Base-by-base conservation (phyloP, 805 yeast species). In the Kodamaea jinghongensis region DNA sequence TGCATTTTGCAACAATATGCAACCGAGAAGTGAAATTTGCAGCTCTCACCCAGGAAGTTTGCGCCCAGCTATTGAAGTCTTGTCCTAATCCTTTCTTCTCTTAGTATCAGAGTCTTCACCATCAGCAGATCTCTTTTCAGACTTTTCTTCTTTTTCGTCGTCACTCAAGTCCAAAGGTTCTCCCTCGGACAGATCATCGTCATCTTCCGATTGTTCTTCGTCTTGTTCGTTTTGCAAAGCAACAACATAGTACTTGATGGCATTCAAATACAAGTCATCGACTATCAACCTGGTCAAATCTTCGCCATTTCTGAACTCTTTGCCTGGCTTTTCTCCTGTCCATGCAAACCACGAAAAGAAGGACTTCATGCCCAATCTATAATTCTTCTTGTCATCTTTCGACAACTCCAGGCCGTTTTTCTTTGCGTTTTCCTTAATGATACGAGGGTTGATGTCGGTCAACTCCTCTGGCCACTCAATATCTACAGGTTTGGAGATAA, bases 261-360 rank as follows among this genome's bases (percentile, higher is more conserved):
- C 93, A 49, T 81, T 81, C 10, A 96, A 96, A 55, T 77, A 90
- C 31, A 91, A 56, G 52, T 90, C 96, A 33, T 88, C 96, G 4
- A 78, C 69, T 10, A 91, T 67, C 30, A 86, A 61, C 37, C 79
- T 67, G 0, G 96, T 86, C 39, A 90, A 69, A 8, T 82, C 88
- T 45, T 82, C 91, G 16, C 96, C 96, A 41, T 75, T 73, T 45
- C 89, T 75, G 55, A 80, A 86, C 56, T 81, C 93, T 61, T 79
- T 86, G 1, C 87, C 85, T 1, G 87, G 83, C 47, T 81, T 82
- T 26, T 63, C 58, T 0, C 95, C 96, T 1, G 93, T 83, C 90
- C 95, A 89, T 34, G 70, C 67, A 56, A 89, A 90, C 82, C 90
- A 90, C 4, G 88, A 83, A 60, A 91, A 90, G 53, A 91, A 83